phyloP scores from a whole-genome alignment of 179 eudicot genomes.

The Beta lomatogona region DNA sequence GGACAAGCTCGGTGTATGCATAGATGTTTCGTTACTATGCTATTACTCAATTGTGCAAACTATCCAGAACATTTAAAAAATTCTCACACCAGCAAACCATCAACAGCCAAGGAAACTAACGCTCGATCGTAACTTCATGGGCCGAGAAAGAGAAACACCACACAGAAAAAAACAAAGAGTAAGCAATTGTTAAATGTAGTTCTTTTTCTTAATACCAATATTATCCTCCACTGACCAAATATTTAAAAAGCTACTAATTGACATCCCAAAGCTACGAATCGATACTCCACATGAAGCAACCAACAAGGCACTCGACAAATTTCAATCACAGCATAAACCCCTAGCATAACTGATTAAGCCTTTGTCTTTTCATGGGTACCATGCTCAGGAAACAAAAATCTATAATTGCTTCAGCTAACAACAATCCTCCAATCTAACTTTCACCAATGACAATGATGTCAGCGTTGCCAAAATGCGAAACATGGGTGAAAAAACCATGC shows the following conservation, averaged over 20 bases:
- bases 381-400: not conserved
- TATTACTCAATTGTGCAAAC: not conserved
- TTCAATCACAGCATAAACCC: not conserved
- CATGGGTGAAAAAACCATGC: not conserved
- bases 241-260: not conserved
- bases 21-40: not conserved
- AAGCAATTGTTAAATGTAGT: not conserved
- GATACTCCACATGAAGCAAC: not conserved
- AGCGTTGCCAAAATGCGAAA: not conserved
- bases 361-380: not conserved
- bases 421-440: not conserved
- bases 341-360: not conserved
- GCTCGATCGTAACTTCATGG: too few relatives aligned
- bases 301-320: constrained; percentile 10
- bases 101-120: not conserved
- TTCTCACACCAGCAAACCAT: not conserved
- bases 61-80: not conserved
- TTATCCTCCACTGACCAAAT: not conserved
- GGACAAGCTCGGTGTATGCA: not conserved
- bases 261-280: not conserved
- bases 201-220: not conserved
- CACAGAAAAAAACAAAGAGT: not conserved
- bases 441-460: not conserved
- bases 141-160: not conserved
- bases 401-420: not conserved